phyloP scores from a whole-genome alignment of 228 moss, liverwort and hornwort genomes.

The Sphagnum fallax region DNA sequence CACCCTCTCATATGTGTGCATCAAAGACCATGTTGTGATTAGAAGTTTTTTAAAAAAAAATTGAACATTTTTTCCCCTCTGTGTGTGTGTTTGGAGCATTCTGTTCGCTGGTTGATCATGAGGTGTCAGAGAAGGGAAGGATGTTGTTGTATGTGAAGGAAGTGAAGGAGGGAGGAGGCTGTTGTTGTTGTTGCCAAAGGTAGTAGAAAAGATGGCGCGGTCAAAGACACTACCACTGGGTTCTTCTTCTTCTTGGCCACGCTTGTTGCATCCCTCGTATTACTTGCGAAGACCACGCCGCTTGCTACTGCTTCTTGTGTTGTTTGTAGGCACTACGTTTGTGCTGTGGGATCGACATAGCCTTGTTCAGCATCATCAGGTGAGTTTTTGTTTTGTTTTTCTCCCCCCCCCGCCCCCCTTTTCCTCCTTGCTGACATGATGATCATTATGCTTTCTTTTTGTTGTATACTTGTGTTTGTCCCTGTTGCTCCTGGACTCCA shows the following conservation, averaged over 20 bases:
- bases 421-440: neutral
- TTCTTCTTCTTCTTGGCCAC: constrained; percentile 29
- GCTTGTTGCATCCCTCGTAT: constrained; percentile 56
- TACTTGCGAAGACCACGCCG: constrained; percentile 72
- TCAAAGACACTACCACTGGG: constrained; percentile 14
- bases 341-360: constrained; percentile 88
- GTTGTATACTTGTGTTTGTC: neutral
- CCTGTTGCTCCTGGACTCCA: neutral
- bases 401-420: neutral
- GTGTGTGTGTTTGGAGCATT: too few relatives aligned
- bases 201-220: constrained; percentile 43
- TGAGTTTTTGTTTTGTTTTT: neutral
- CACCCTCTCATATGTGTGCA: too few relatives aligned
- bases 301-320: constrained; percentile 53
- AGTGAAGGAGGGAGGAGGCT: too few relatives aligned
- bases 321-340: constrained; percentile 65
- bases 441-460: neutral
- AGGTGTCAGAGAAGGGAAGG: too few relatives aligned
- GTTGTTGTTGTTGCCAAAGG: too few relatives aligned
- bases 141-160: too few relatives aligned
- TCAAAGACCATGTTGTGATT: too few relatives aligned
- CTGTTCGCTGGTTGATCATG: too few relatives aligned
- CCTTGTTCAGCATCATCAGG: constrained; percentile 61
- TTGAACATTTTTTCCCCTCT: too few relatives aligned
- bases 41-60: too few relatives aligned